phyloP scores from a whole-genome alignment of 257 asterid genomes.

The Solanum pimpinellifolium region DNA sequence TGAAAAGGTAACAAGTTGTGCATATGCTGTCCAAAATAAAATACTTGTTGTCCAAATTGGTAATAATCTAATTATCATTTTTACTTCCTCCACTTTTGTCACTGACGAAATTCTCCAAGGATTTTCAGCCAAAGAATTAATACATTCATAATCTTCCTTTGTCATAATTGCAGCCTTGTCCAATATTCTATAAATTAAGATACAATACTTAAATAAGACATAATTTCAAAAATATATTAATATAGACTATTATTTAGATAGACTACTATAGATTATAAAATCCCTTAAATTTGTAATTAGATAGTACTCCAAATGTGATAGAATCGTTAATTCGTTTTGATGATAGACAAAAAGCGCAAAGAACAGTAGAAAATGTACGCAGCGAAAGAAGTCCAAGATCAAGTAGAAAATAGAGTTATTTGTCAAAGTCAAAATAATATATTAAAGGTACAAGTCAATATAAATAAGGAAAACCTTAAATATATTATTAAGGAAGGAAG shows the following conservation, averaged over 20 bases:
- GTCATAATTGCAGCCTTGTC: conserved; percentile 35
- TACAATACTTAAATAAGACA: neutral
- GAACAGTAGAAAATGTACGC: no score
- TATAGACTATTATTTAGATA: no score
- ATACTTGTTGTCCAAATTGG: conserved; percentile 35
- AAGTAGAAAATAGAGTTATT: no score
- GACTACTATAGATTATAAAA: no score
- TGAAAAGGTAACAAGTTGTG: conserved; percentile 35
- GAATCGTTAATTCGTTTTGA: no score
- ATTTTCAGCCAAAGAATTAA: conserved; percentile 2
- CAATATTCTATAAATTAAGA: conserved; percentile 14
- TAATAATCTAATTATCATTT: conserved; percentile 23
- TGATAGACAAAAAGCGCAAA: no score
- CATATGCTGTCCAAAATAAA: conserved; percentile 31
- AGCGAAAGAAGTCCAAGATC: no score
- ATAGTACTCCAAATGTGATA: neutral
- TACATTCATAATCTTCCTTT: conserved; percentile 10
- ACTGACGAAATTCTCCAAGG: conserved; percentile 26
- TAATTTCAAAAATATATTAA: neutral
- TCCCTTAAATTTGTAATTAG: neutral
- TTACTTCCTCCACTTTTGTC: conserved; percentile 38
- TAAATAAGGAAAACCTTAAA: no score
- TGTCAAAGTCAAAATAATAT: no score
- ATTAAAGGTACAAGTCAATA: no score
- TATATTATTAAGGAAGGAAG: no score